Conservation (phyloP, 441 rosid genomes). For the Lagerstroemia fauriei region DNA sequence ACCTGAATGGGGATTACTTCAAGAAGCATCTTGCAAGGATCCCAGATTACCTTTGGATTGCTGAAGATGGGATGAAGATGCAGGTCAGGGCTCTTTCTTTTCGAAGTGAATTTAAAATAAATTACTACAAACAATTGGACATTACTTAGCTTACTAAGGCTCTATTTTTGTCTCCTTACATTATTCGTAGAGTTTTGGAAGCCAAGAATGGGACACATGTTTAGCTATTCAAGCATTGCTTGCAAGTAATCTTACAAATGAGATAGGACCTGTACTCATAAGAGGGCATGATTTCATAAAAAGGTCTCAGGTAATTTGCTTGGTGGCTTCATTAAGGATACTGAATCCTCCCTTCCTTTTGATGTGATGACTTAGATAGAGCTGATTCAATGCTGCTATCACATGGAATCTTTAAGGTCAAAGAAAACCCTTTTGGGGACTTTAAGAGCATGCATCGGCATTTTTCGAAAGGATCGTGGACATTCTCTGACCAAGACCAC, state of each 20-base stretch:
- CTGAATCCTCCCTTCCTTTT: neutral
- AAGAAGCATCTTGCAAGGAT: constrained; percentile 28
- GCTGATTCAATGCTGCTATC: neutral
- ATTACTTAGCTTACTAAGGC: neutral
- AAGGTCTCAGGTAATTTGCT: constrained; percentile 23
- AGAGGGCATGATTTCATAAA: constrained; percentile 33
- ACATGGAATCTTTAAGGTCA: constrained; percentile 31
- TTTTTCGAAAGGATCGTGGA: constrained; percentile 34
- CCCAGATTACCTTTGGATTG: constrained; percentile 32
- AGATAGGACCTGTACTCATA: constrained; percentile 17
- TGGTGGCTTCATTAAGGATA: neutral
- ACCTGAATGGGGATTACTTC: constrained; percentile 29
- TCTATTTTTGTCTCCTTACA: too few species aligned
- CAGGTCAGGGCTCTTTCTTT: constrained; percentile 2
- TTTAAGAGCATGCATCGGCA: constrained; percentile 30
- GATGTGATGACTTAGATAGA: neutral
- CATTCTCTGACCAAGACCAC: constrained; percentile 51
- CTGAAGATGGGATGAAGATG: constrained; percentile 36
- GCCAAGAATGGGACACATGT: constrained; percentile 33
- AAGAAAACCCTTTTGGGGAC: constrained; percentile 46
- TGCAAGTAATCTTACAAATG: constrained; percentile 27
- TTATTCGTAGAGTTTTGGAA: constrained; percentile 25
- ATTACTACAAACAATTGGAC: too few species aligned
- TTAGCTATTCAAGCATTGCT: constrained; percentile 30
- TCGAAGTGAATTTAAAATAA: too few species aligned